Evolutionary conservation across 2,329 filamentous ascomycete species (phyloP).

Genomic region (Harringtonia lauricola): DNA sequence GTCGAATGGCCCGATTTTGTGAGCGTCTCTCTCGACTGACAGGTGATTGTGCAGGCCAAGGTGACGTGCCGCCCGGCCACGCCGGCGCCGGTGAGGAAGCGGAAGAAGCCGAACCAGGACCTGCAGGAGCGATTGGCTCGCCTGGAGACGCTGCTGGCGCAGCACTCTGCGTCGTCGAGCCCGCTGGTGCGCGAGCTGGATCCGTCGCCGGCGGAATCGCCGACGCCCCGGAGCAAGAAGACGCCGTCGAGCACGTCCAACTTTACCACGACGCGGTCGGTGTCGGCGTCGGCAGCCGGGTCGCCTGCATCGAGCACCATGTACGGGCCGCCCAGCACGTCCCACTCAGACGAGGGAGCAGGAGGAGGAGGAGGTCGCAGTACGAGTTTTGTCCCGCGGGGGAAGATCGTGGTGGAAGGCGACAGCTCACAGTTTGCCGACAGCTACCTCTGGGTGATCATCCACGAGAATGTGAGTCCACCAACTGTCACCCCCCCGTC

Average conservation of each 20-base stretch:
- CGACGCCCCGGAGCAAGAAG: too few relatives aligned
- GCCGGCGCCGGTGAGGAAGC: conserved; percentile 47
- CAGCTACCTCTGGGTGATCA: conserved; percentile 39
- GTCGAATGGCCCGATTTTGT: too few relatives aligned
- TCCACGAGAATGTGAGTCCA: conserved; percentile 30
- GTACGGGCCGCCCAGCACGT: too few relatives aligned
- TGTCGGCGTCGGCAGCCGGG: too few relatives aligned
- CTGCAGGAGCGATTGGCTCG: conserved; percentile 48
- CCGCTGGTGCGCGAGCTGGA: too few relatives aligned
- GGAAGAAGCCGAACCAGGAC: conserved; percentile 48
- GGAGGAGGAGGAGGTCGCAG: conserved; percentile 17
- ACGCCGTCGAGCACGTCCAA: too few relatives aligned
- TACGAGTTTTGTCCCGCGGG: conserved; percentile 28
- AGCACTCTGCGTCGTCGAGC: conserved; percentile 24
- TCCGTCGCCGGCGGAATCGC: too few relatives aligned
- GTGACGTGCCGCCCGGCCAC: conserved; percentile 49
- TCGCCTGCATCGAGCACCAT: too few relatives aligned
- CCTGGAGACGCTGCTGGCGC: conserved; percentile 47
- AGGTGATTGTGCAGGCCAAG: conserved; percentile 32
- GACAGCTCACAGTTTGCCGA: conserved; percentile 46
- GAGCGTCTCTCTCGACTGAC: neutral
- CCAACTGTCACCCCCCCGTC: too few relatives aligned
- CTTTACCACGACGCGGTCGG: too few relatives aligned
- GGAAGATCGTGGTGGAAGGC: conserved; percentile 43
- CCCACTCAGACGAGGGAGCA: too few relatives aligned